These are phyloP conservation scores for Tetrahymena borealis DNA, from an alignment of 73 alveolate species.

Conservation along the genomic window DNA sequence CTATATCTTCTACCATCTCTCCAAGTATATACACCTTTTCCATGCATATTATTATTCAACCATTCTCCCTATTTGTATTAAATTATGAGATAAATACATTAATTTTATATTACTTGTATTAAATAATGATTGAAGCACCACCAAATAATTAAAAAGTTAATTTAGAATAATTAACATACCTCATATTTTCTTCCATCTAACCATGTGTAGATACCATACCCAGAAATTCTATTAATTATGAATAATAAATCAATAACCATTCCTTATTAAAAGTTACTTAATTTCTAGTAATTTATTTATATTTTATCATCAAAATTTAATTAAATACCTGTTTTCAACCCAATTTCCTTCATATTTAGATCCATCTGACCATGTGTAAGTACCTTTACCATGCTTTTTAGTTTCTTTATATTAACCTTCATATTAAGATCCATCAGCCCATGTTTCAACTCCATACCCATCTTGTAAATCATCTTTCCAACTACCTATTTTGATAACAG, in stretches of 20 bases:
- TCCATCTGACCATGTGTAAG: slow-evolving; percentile 72
- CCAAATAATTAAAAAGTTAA: neutral
- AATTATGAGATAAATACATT: neutral
- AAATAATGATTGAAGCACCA: neutral
- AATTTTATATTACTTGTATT: neutral
- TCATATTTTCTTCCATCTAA: slow-evolving; percentile 46
- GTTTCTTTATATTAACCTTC: slow-evolving; percentile 50
- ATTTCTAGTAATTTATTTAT: too few relatives aligned
- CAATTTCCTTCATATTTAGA: slow-evolving; percentile 70
- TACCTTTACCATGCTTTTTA: slow-evolving; percentile 57
- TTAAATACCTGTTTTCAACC: slow-evolving; percentile 46
- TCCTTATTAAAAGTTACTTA: too few relatives aligned
- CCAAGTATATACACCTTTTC: slow-evolving; percentile 37
- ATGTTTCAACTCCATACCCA: slow-evolving; percentile 63
- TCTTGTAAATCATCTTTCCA: slow-evolving; percentile 62
- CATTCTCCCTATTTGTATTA: slow-evolving; percentile 18
- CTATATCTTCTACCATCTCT: slow-evolving; percentile 43
- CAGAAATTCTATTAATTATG: slow-evolving; percentile 22
- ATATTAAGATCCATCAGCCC: slow-evolving; percentile 66
- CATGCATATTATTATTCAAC: slow-evolving; percentile 46
- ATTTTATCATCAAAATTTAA: neutral
- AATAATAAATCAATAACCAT: neutral
- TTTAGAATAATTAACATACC: neutral
- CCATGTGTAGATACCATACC: slow-evolving; percentile 59
- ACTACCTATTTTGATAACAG: slow-evolving; percentile 5